phyloP scores from a whole-genome alignment of 2,329 filamentous ascomycete genomes.

The Pestalotiopsis sp. region DNA sequence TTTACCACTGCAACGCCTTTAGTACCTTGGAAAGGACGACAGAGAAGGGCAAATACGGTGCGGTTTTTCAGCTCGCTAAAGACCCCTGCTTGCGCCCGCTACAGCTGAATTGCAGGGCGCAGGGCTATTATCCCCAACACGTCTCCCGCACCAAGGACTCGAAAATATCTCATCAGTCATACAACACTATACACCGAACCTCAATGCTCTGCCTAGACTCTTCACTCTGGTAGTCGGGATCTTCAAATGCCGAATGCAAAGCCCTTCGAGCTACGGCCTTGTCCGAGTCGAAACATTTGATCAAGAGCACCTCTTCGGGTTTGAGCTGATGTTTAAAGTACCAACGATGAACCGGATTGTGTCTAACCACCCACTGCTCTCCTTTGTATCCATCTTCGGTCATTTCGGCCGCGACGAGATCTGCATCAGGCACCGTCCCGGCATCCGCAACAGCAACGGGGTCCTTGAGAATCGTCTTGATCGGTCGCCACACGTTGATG shows the following conservation, averaged over 20 bases:
- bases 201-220: conserved; percentile 56
- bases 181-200: conserved; percentile 53
- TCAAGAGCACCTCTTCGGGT: conserved; percentile 53
- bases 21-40: neutral
- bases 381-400: conserved; percentile 34
- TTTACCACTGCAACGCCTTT: neutral
- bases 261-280: conserved; percentile 50
- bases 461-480: conserved; percentile 46
- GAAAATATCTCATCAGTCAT: conserved; percentile 24
- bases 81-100: neutral
- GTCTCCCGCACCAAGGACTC: too few relatives aligned
- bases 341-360: conserved; percentile 45
- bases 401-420: conserved; percentile 39
- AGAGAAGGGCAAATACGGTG: conserved; percentile 20
- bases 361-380: conserved; percentile 40
- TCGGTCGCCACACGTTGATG: conserved; percentile 46
- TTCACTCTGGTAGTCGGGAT: conserved; percentile 43
- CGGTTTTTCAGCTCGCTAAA: neutral
- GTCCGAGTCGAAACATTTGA: conserved; percentile 61
- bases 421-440: conserved; percentile 36
- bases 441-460: conserved; percentile 43
- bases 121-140: neutral
- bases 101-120: neutral
- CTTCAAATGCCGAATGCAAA: conserved; percentile 56
- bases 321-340: conserved; percentile 51